Conservation (phyloP, 768 basidiomycete genomes). For the Boletus pseudo-olivaceus region DNA sequence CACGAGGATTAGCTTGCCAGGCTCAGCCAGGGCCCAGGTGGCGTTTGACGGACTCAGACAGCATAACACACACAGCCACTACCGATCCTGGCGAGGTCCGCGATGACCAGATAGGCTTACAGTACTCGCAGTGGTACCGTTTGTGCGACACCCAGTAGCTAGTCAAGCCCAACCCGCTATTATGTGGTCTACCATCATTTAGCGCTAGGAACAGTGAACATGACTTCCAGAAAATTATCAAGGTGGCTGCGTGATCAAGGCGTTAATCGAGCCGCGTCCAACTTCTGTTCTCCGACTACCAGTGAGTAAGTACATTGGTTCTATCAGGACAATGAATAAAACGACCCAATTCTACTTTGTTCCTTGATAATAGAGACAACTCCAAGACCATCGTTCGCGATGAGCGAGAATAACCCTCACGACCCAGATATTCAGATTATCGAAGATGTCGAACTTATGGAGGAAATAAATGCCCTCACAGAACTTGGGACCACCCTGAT, state of each 20-base stretch:
- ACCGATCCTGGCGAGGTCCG: slow-evolving; percentile 46
- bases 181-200: slow-evolving; percentile 13
- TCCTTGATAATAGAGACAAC: neutral
- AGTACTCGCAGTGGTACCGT: slow-evolving; percentile 95
- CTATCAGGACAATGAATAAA: neutral
- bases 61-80: neutral
- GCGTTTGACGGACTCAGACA: too few species aligned
- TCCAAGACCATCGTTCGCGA: neutral
- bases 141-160: slow-evolving; percentile 80
- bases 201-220: neutral
- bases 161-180: slow-evolving; percentile 1
- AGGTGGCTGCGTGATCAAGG: too few species aligned
- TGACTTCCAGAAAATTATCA: too few species aligned
- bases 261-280: too few species aligned
- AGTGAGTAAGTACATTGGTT: neutral
- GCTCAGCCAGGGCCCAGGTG: too few species aligned
- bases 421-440: slow-evolving; percentile 9
- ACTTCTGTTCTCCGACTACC: neutral
- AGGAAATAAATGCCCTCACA: slow-evolving; percentile 44
- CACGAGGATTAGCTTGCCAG: too few species aligned
- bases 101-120: slow-evolving; percentile 88
- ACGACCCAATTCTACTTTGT: neutral
- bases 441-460: slow-evolving; percentile 29
- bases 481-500: slow-evolving; percentile 60
- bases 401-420: slow-evolving; percentile 6